These are phyloP conservation scores for Hirschfeldia incana DNA, from an alignment of 345 rosid genomes.

Conservation along the genomic window DNA sequence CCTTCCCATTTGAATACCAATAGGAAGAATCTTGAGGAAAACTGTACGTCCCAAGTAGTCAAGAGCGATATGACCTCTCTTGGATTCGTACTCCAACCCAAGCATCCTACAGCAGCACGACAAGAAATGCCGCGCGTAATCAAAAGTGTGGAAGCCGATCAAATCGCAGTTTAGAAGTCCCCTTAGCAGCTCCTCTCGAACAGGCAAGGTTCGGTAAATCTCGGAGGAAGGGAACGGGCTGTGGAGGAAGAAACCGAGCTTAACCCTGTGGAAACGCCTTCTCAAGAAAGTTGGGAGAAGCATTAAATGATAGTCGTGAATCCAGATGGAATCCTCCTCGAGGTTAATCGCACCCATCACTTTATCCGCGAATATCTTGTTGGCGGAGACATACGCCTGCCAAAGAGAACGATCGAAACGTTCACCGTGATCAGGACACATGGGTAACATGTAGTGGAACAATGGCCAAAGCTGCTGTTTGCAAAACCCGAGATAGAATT, in stretches of 20 bases:
- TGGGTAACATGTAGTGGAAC: constrained; percentile 55
- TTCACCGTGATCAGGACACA: constrained; percentile 49
- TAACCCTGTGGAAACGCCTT: constrained; percentile 45
- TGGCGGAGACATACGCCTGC: constrained; percentile 56
- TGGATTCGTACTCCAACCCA: constrained; percentile 53
- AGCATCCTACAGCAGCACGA: constrained; percentile 56
- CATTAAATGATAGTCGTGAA: constrained; percentile 59
- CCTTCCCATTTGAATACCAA: constrained; percentile 53
- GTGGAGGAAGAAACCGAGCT: constrained; percentile 58
- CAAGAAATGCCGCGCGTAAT: constrained; percentile 53
- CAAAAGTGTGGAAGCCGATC: constrained; percentile 56
- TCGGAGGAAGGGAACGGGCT: constrained; percentile 57
- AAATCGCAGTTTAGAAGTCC: constrained; percentile 51
- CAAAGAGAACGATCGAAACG: constrained; percentile 45
- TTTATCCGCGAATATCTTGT: constrained; percentile 52
- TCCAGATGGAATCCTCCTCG: constrained; percentile 52
- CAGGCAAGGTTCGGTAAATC: constrained; percentile 51
- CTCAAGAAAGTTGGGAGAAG: constrained; percentile 53
- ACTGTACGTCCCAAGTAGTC: constrained; percentile 56
- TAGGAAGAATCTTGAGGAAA: constrained; percentile 49
- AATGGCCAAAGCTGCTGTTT: constrained; percentile 55
- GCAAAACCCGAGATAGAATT: constrained; percentile 51
- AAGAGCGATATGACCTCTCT: constrained; percentile 52
- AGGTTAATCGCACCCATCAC: constrained; percentile 48
- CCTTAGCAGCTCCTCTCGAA: constrained; percentile 46